These are phyloP conservation scores for Geotrichum cucujoidarum DNA, from an alignment of 1,139 yeast species.

Conservation along the genomic window DNA sequence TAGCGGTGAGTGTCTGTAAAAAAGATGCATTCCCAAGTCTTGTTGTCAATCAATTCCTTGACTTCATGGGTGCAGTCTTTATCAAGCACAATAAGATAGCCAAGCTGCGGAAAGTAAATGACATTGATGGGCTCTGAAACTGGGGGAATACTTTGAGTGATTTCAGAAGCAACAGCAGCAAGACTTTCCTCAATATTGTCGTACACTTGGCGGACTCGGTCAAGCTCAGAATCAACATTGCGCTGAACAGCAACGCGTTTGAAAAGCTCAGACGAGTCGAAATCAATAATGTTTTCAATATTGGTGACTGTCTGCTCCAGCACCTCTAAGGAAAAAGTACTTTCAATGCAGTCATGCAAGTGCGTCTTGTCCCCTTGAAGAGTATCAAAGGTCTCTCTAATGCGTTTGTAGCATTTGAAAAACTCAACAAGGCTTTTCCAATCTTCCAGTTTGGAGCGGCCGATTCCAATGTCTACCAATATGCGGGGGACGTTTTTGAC, in stretches of 20 bases:
- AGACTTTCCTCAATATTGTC: conserved; percentile 39
- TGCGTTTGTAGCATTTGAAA: conserved; percentile 16
- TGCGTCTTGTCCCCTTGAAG: conserved; percentile 11
- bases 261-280: conserved; percentile 36
- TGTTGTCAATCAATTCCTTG: conserved; percentile 18
- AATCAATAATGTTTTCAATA: conserved; percentile 35
- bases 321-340: conserved; percentile 20
- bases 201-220: conserved; percentile 35
- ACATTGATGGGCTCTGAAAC: conserved; percentile 32
- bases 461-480: conserved; percentile 30
- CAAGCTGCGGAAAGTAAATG: conserved; percentile 45
- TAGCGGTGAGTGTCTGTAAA: conserved; percentile 39
- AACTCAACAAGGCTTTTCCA: conserved; percentile 35
- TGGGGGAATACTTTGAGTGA: conserved; percentile 22
- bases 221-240: conserved; percentile 36
- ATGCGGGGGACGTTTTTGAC: conserved; percentile 33
- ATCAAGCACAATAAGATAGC: conserved; percentile 36
- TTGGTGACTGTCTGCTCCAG: conserved; percentile 18
- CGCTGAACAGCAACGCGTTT: conserved; percentile 34
- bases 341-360: neutral
- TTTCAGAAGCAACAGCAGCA: conserved; percentile 29
- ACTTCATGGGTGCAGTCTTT: conserved; percentile 12
- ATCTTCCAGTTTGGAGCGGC: conserved; percentile 27
- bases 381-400: conserved; percentile 11
- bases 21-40: conserved; percentile 41